Conservation (phyloP, 1,139 yeast species). For the Blastobotrys malaysiensis region DNA sequence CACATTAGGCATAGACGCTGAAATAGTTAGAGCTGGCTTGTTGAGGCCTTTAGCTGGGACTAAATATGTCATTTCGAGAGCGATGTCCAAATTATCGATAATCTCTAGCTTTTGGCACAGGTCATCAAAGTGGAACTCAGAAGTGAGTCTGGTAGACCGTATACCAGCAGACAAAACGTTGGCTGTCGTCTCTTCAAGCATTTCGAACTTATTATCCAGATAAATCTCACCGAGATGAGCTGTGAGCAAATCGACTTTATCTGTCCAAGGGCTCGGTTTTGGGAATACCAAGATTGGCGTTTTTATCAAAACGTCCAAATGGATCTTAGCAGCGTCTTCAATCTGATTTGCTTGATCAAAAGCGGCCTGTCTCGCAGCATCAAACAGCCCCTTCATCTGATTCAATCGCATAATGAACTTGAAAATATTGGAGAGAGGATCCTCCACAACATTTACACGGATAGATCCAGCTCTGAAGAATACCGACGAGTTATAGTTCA, state of each 20-base stretch:
- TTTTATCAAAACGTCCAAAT: constrained; percentile 62
- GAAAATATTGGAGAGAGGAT: constrained; percentile 64
- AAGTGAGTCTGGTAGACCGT: constrained; percentile 59
- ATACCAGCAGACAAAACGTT: constrained; percentile 61
- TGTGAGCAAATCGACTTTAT: constrained; percentile 55
- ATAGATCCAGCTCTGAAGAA: constrained; percentile 72
- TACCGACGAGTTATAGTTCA: constrained; percentile 52
- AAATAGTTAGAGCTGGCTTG: constrained; percentile 49
- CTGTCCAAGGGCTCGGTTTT: constrained; percentile 34
- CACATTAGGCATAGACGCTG: constrained; percentile 62
- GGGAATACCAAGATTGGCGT: constrained; percentile 89
- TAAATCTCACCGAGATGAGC: constrained; percentile 81
- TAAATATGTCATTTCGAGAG: constrained; percentile 54
- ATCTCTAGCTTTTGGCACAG: constrained; percentile 53
- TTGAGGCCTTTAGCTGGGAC: constrained; percentile 34
- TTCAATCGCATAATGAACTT: constrained; percentile 69
- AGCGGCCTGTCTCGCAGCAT: constrained; percentile 83
- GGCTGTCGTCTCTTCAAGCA: constrained; percentile 23
- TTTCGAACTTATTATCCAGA: constrained; percentile 55
- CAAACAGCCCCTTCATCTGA: constrained; percentile 82
- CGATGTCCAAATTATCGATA: constrained; percentile 63
- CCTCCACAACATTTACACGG: constrained; percentile 71
- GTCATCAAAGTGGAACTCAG: constrained; percentile 50
- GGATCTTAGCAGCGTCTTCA: constrained; percentile 57
- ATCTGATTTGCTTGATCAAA: constrained; percentile 60